Evolutionary conservation across 2,329 filamentous ascomycete species (phyloP), one percentile per base, ranked within the genome.

Genomic region (Lachnellula willkommii): DNA sequence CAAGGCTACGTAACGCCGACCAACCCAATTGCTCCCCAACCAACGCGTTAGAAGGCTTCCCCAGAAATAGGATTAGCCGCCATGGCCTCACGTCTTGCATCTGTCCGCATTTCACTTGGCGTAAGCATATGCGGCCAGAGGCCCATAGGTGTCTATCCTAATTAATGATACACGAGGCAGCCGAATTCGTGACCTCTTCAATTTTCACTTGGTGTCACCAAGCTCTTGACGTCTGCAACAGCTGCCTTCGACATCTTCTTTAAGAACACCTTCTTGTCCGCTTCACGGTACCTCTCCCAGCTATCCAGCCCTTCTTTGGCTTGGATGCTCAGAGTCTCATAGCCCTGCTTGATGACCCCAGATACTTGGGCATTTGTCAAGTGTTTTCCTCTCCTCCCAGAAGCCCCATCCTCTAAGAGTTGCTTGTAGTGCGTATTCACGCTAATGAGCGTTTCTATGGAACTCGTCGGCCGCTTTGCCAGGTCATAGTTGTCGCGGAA

Each of bases 261-360:
- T 70, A 99, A 73, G 65, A 94, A 75, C 5, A 80, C 81, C 73
- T 90, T 88, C 76, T 91, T 87, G 62, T 96, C 90, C 2, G 88
- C 88, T 75, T 97, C 94, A 14, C 93, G 79, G 71, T 89, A 97
- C 68, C 79, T 83, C 62, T 90, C 89, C 89, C 90, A 95, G 39
- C 85, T 83, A 70, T 93, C 92, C 63, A 95, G 71, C 0, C 89
- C 92, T 68, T 95, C 92, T 66, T 87, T 90, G 0, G 90, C 85
- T 72, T 95, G 89, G 53, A 99, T 95, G 60, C 88, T 93, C 66
- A 99, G 73, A 37, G 92, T 96, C 72, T 97, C 93, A 68, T 97
- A 97, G 0, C 94, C 94, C 71, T 95, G 88, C 74, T 95, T 95
- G 72, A 99, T 97, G 28, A 96, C 89, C 62, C 89, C 87, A 43